phyloP scores from a whole-genome alignment of 495 filamentous ascomycete genomes.

The Podospora australis region DNA sequence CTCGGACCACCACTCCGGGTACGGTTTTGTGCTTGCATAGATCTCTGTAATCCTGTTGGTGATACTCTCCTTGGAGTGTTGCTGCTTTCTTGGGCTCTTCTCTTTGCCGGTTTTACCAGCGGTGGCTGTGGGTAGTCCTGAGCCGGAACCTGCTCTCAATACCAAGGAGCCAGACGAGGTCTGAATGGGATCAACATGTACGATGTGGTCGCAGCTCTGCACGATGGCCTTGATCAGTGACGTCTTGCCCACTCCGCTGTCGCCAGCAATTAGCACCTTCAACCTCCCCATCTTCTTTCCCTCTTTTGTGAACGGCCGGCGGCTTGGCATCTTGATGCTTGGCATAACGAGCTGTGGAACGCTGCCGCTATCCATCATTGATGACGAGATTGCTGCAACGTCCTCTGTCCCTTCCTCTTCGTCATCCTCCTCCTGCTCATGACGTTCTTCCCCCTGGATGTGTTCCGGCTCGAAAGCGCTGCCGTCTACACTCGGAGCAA shows the following conservation, averaged over 20 bases:
- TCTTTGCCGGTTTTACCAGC: neutral
- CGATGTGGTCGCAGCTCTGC: constrained; percentile 91
- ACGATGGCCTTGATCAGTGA: constrained; percentile 89
- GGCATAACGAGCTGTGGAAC: constrained; percentile 95
- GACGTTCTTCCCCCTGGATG: constrained; percentile 28
- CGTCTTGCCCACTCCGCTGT: constrained; percentile 80
- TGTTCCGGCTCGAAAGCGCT: constrained; percentile 9
- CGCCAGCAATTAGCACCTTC: constrained; percentile 83
- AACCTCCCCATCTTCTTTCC: constrained; percentile 79
- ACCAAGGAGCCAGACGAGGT: too few species aligned
- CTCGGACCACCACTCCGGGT: constrained; percentile 94
- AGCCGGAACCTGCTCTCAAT: too few species aligned
- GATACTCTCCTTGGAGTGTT: too few species aligned
- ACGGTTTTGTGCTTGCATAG: constrained; percentile 86
- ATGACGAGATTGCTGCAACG: constrained; percentile 3
- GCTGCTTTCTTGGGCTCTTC: constrained; percentile 6
- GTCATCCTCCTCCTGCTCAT: neutral
- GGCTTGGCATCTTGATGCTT: constrained; percentile 88
- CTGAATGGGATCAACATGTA: constrained; percentile 86
- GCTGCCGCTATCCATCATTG: constrained; percentile 46
- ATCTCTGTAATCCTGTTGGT: constrained; percentile 67
- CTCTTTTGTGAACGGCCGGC: constrained; percentile 82
- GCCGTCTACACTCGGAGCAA: constrained; percentile 27
- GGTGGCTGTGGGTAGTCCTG: neutral
- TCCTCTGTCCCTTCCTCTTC: neutral